These are phyloP conservation scores for Pseudognaphalium luteoalbum DNA, from an alignment of 129 eudicot genomes.

Conservation along the genomic window DNA sequence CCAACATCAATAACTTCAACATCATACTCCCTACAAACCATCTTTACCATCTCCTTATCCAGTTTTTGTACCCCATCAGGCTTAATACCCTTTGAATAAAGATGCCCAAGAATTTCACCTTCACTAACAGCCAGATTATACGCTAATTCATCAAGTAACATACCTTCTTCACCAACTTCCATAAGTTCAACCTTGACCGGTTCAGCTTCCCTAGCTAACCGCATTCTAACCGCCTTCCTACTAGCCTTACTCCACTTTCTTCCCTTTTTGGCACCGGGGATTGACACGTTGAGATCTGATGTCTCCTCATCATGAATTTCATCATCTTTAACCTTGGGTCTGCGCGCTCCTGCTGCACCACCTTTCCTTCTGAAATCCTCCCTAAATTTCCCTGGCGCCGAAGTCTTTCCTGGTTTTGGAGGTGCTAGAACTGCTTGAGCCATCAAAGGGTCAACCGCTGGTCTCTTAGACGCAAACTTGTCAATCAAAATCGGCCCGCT, in stretches of 20 bases:
- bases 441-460: slow-evolving; percentile 58
- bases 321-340: slow-evolving; percentile 50
- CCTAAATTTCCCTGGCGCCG: slow-evolving; percentile 49
- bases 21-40: slow-evolving; percentile 79
- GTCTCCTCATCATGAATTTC: slow-evolving; percentile 53
- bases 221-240: slow-evolving; percentile 85
- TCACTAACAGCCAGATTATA: slow-evolving; percentile 81
- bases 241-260: slow-evolving; percentile 94
- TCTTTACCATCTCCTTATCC: slow-evolving; percentile 85
- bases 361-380: slow-evolving; percentile 61
- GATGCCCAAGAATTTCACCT: slow-evolving; percentile 79
- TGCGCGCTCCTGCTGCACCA: slow-evolving; percentile 53
- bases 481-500: slow-evolving; percentile 77
- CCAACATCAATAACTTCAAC: slow-evolving; percentile 89
- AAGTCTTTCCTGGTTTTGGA: slow-evolving; percentile 58
- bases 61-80: slow-evolving; percentile 82
- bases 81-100: slow-evolving; percentile 74
- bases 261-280: slow-evolving; percentile 79
- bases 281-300: slow-evolving; percentile 58
- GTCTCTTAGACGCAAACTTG: slow-evolving; percentile 76
- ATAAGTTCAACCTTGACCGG: slow-evolving; percentile 86
- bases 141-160: slow-evolving; percentile 87
- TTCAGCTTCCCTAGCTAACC: slow-evolving; percentile 85
- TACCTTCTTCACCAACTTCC: slow-evolving; percentile 90
- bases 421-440: slow-evolving; percentile 81